These are phyloP conservation scores for Flaveria ramosissima DNA, from an alignment of 129 eudicot genomes.

Conservation along the genomic window DNA sequence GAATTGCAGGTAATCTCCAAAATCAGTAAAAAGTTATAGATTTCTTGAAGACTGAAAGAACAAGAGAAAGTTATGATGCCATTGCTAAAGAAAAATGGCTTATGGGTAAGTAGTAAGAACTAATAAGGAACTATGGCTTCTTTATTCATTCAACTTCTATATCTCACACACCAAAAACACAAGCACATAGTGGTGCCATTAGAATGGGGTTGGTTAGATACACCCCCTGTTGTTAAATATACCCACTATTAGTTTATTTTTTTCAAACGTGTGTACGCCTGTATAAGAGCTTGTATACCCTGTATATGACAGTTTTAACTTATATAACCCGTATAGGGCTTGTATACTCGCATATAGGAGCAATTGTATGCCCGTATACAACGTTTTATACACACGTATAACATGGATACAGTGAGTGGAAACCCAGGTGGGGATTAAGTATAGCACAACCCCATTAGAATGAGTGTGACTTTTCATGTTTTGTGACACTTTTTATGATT, in stretches of 20 bases:
- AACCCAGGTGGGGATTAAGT: no score
- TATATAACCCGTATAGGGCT: no score
- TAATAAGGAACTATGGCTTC: not conserved
- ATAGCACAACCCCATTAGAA: not conserved
- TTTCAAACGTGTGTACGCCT: no score
- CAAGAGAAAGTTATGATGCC: constrained; percentile 3
- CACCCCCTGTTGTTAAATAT: no score
- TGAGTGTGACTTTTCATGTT: constrained; percentile 40
- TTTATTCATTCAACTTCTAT: constrained; percentile 19
- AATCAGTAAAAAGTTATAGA: not conserved
- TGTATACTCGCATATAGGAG: no score
- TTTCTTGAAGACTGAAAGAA: not conserved
- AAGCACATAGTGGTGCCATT: constrained; percentile 26
- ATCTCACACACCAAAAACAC: constrained; percentile 11
- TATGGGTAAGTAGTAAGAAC: not conserved
- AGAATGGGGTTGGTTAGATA: no score
- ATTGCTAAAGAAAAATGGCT: constrained; percentile 5
- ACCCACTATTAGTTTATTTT: no score
- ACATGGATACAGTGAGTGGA: no score
- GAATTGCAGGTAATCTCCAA: not conserved
- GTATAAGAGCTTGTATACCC: no score
- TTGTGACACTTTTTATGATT: constrained; percentile 36
- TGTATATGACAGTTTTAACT: no score
- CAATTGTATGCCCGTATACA: no score
- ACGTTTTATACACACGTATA: no score